A percentile compares a stretch with the other conserved stretches of the same genome.
phyloP scores from a whole-genome alignment of 1,284 basidiomycete species.

The Ganoderma sp. region DNA sequence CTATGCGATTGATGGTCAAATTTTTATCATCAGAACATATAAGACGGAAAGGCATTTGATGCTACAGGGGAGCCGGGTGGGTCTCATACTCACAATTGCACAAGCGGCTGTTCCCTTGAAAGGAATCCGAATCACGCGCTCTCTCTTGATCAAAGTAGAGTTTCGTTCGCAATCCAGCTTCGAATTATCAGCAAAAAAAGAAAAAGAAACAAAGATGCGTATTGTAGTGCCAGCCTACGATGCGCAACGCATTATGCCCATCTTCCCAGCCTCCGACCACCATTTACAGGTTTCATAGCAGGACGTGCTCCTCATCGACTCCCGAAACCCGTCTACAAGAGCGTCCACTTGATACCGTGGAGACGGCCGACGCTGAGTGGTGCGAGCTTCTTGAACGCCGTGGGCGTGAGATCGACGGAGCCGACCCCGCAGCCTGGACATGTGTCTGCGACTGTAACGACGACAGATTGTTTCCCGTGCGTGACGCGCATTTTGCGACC shows the following conservation, averaged over 20 bases:
- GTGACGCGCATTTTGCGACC: constrained; percentile 40
- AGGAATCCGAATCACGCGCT: no score
- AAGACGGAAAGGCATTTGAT: no score
- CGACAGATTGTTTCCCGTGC: constrained; percentile 36
- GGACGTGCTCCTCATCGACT: not conserved
- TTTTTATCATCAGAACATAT: no score
- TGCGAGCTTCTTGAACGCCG: constrained; percentile 8
- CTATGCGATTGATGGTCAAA: no score
- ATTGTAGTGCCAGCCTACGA: not conserved
- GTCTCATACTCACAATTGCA: no score
- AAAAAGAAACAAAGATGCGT: not conserved
- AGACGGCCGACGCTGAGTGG: constrained; percentile 16
- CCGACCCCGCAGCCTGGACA: constrained; percentile 17
- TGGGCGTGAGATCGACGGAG: constrained; percentile 9
- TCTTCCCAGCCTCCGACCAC: not conserved
- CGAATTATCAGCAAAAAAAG: not conserved
- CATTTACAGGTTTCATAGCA: no score
- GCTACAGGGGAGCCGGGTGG: no score
- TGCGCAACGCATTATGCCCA: not conserved
- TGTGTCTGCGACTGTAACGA: constrained; percentile 1
- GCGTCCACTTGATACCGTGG: constrained; percentile 31
- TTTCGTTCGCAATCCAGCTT: not conserved
- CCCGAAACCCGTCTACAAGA: constrained; percentile 8
- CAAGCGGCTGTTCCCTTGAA: no score
- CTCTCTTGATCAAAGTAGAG: not conserved